These are phyloP conservation scores for Trichosanthes cucumerina DNA, from an alignment of 306 rosid genomes.

Conservation along the genomic window DNA sequence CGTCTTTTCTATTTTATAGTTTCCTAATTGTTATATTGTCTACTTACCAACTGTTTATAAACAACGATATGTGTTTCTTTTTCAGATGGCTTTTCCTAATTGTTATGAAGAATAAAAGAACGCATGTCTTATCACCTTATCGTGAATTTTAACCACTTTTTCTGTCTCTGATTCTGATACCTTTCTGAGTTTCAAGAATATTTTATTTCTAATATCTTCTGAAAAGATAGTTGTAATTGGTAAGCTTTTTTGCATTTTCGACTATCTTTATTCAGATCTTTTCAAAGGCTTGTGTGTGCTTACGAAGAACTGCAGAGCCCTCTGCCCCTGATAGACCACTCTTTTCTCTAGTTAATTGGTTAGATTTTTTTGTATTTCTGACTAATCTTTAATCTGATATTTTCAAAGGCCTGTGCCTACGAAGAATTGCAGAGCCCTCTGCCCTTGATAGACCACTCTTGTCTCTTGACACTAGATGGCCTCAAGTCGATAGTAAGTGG, in stretches of 20 bases:
- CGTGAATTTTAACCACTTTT: not conserved
- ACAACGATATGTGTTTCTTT: not conserved
- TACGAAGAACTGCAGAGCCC: slow-evolving; percentile 56
- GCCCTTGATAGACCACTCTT: slow-evolving; percentile 55
- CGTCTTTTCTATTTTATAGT: not conserved
- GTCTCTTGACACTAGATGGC: slow-evolving; percentile 38
- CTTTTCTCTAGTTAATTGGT: slow-evolving; percentile 23
- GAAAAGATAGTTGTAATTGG: slow-evolving; percentile 26
- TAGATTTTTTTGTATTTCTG: slow-evolving; percentile 15
- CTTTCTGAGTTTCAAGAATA: not conserved
- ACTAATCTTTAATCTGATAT: slow-evolving; percentile 23
- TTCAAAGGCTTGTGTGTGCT: slow-evolving; percentile 62
- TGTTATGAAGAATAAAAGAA: not conserved
- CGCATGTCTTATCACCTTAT: not conserved
- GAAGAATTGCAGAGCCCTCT: slow-evolving; percentile 63
- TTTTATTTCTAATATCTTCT: not conserved
- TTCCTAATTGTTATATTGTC: not conserved
- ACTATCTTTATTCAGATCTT: slow-evolving; percentile 21
- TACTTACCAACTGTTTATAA: not conserved
- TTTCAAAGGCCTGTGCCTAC: slow-evolving; percentile 78
- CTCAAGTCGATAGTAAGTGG: slow-evolving; percentile 64
- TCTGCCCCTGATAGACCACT: slow-evolving; percentile 54
- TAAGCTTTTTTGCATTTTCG: slow-evolving; percentile 19
- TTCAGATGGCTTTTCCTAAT: not conserved
- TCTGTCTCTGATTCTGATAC: not conserved